phyloP scores from a whole-genome alignment of 441 rosid genomes.

The Euphorbia schlechtendalii region DNA sequence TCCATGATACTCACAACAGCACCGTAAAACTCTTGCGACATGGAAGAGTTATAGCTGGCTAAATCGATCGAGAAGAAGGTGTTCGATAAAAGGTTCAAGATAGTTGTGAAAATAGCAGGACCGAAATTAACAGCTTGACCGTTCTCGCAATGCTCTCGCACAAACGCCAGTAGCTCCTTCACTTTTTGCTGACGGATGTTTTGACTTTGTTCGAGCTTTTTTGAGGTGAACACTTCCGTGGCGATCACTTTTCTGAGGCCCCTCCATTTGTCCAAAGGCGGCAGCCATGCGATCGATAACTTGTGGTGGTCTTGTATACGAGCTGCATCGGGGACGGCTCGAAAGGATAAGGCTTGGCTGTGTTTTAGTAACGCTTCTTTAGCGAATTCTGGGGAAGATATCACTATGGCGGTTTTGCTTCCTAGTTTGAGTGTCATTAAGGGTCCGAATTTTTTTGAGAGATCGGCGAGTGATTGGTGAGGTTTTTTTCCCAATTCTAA shows the following conservation, averaged over 20 bases:
- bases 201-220: neutral
- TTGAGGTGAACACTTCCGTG: neutral
- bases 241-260: neutral
- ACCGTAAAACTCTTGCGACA: neutral
- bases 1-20: neutral
- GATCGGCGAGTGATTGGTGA: neutral
- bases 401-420: neutral
- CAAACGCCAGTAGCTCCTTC: neutral
- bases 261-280: neutral
- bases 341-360: neutral
- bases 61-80: conserved; percentile 16
- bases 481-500: neutral
- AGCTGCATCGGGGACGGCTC: neutral
- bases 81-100: neutral
- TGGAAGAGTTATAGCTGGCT: neutral
- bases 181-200: neutral
- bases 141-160: neutral
- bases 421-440: conserved; percentile 6
- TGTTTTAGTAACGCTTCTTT: neutral
- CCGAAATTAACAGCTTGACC: neutral
- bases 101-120: conserved; percentile 4
- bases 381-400: neutral
- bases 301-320: neutral
- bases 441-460: conserved; percentile 2
- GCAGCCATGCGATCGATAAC: neutral